phyloP scores from a whole-genome alignment of 495 filamentous ascomycete genomes.

The Aspergillus egyptiacus region DNA sequence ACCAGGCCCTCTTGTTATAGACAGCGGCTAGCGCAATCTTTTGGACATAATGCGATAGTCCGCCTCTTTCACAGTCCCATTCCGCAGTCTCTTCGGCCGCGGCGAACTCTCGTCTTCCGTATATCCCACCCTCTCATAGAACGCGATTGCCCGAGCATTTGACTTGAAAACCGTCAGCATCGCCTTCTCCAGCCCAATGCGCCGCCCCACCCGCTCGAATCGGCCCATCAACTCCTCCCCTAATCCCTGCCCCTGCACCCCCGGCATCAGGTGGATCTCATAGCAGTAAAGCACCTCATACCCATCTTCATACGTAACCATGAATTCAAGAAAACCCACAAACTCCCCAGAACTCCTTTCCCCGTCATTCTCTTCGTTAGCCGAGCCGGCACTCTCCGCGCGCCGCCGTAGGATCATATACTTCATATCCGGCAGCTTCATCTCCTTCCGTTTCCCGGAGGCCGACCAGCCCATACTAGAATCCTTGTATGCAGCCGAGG shows the following conservation, averaged over 20 bases:
- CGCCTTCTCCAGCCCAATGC: constrained; percentile 54
- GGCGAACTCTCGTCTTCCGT: constrained; percentile 61
- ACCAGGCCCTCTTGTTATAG: constrained; percentile 1
- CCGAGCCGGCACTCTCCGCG: constrained; percentile 1
- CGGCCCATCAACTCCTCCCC: constrained; percentile 36
- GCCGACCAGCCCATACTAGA: constrained; percentile 67
- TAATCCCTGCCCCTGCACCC: constrained; percentile 43
- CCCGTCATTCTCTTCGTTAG: background rate
- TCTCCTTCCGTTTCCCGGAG: constrained; percentile 63
- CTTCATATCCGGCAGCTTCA: constrained; percentile 63
- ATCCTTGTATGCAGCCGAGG: constrained; percentile 55
- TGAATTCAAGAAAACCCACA: constrained; percentile 70
- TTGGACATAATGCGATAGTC: constrained; percentile 74
- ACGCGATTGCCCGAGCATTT: constrained; percentile 54
- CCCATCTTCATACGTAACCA: constrained; percentile 75
- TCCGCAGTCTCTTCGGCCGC: constrained; percentile 52
- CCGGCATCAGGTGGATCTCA: constrained; percentile 67
- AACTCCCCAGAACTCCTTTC: constrained; percentile 18
- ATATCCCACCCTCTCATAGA: constrained; percentile 69
- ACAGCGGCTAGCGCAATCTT: constrained; percentile 23
- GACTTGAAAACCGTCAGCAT: constrained; percentile 81
- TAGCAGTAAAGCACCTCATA: constrained; percentile 78
- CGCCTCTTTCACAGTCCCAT: constrained; percentile 55
- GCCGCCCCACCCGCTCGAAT: constrained; percentile 40
- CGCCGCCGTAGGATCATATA: constrained; percentile 54